Base-by-base conservation (phyloP, 2,329 filamentous ascomycete species). In the Sporothrix curviconia region DNA sequence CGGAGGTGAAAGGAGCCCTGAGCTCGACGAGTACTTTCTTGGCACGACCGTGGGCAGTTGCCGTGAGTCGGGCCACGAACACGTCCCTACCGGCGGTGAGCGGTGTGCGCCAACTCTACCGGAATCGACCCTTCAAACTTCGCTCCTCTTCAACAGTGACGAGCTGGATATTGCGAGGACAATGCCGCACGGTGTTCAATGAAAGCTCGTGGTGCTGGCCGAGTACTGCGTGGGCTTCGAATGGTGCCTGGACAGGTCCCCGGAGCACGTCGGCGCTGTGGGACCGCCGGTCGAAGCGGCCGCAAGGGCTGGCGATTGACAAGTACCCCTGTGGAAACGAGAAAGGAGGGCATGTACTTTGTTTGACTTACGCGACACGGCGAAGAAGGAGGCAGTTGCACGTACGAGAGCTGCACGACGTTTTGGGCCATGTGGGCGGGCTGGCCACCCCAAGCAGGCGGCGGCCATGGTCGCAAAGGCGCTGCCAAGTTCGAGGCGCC, bases 371-470 rank as follows among this genome's bases (percentile, higher is more conserved):
- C n/a, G 97, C 72, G 82, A 99, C 74, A 95, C 90, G 0, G 85
- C 81, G 61, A 89, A 87, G 71, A 84, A 91, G 68, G 73, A 90
- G 72, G n/a, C 89, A 88, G 66, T 90, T n/a, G 85, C 64, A 83
- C 79, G 14, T 97, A 97, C 70, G 94, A 97, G 74, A 89, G 84
- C 62, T 90, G 87, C 56, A 99, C 94, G 3, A 96, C 92, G 0
- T 92, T 97, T 74, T 99, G 94, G 94, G 85, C 94, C 4, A 87
- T 99, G 75, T 99, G 94, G 92, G 90, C 92, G 12, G 92, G 92
- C 55, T 94, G 50, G 87, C 90, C 14, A 88, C 32, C 92, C 92
- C 3, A 84, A 83, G 59, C 92, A 96, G 75, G 94, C 94, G n/a
- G 83, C 86, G 5, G 79, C 82, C 47, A 83, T 99, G 74, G 90